phyloP scores from a whole-genome alignment of 345 rosid genomes.

The Leavenworthia alabamica region DNA sequence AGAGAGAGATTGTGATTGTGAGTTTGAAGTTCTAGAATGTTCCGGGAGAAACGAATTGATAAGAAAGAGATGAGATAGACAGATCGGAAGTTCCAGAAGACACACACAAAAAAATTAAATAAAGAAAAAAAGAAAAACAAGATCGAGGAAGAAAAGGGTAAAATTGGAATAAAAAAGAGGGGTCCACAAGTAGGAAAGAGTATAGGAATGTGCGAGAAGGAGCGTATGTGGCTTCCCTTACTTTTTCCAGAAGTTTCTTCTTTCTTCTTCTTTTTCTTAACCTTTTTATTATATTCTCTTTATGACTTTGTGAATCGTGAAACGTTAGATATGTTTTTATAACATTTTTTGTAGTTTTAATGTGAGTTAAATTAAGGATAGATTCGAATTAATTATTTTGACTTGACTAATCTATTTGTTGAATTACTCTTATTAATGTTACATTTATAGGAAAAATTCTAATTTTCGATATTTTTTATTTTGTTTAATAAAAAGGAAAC shows the following conservation, averaged over 20 bases:
- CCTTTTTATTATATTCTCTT: not conserved
- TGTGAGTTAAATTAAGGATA: constrained; percentile 11
- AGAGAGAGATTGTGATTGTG: not conserved
- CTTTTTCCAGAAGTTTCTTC: constrained; percentile 52
- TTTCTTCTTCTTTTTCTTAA: not conserved
- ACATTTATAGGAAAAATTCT: not conserved
- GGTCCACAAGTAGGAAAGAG: constrained; percentile 29
- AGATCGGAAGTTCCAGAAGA: constrained; percentile 40
- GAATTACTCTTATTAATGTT: not conserved
- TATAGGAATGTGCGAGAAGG: constrained; percentile 34
- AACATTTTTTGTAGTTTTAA: constrained; percentile 15
- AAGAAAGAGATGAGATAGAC: constrained; percentile 26
- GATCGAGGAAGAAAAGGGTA: constrained; percentile 15
- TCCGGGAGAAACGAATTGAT: constrained; percentile 47
- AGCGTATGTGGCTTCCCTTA: constrained; percentile 19
- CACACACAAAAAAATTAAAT: constrained; percentile 2
- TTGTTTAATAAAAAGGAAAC: not conserved
- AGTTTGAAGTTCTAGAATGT: constrained; percentile 60
- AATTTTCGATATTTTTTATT: not conserved
- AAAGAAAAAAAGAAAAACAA: not conserved
- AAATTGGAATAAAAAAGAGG: constrained; percentile 8
- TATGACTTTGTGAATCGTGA: not conserved
- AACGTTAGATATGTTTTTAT: not conserved
- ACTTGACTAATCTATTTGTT: no score
- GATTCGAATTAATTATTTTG: not conserved